Evolutionary conservation across 1,284 basidiomycete genomes (phyloP), one percentile per base, ranked within the genome.

Genomic region (Salmacisia buchloeana): DNA sequence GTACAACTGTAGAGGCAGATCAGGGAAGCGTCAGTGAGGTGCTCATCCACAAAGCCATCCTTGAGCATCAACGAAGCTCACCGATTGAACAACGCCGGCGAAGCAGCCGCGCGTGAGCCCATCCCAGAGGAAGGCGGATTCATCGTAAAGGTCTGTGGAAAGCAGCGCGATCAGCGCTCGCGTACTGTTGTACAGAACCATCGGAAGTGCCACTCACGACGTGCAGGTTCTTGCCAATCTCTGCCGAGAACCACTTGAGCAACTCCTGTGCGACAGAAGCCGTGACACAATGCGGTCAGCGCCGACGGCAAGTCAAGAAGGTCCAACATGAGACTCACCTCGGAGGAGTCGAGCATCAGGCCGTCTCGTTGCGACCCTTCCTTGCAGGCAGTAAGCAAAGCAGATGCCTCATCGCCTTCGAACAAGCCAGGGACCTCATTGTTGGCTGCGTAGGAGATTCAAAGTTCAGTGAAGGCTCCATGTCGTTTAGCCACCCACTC

Each of bases 401-500:
- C 90, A 15, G 93, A 87, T 79, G 97, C 90, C 79, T 99, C 96
- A 75, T 99, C 96, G 13, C 72, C 75, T 45, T 79, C 77, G 76
- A 98, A 99, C 13, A 99, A 85, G 79, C 97, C 96, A 0, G 96
- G 96, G 18, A 99, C 94, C 81, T 99, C 96, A n/a, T 94, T 94
- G 75, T 99, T 99, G 41, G 96, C 97, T 13, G 0, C 94, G 27
- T 12, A 21, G 29, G 43, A 54, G 2, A 41, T 18, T 2, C 6
- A 9, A 52, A 21, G 31, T 15, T 7, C 27, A 34, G 29, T 6
- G 10, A 41, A 34, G 23, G 6, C 6, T n/a, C n/a, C n/a, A n/a
- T n/a, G n/a, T 6, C 43, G 6, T 25, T 58, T 58, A 10, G 23
- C 25, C 21, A 29, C 33, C 54, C 3, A 43, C 18, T 43, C 15